Evolutionary conservation across 768 basidiomycete genomes (phyloP).

Genomic region (Glaciozyma martinii): DNA sequence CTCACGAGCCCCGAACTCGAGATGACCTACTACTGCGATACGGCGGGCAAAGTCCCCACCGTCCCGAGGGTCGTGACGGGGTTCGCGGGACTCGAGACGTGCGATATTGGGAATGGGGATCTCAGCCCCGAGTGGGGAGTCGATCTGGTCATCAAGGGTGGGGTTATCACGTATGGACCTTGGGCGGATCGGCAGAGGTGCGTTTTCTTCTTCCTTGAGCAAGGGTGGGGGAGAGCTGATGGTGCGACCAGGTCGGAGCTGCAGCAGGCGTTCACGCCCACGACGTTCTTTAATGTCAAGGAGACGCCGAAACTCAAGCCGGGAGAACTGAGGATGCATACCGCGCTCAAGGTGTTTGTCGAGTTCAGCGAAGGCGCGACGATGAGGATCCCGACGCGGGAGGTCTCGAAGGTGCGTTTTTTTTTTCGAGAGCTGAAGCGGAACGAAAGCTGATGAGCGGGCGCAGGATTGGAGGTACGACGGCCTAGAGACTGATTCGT

Average conservation of each 20-base stretch:
- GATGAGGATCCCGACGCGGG: constrained; percentile 79
- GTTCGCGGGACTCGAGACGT: constrained; percentile 30
- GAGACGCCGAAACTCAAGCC: constrained; percentile 51
- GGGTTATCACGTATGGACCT: constrained; percentile 74
- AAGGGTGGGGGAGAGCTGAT: background rate
- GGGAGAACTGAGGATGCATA: constrained; percentile 76
- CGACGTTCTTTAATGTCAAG: constrained; percentile 57
- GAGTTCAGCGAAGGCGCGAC: constrained; percentile 69
- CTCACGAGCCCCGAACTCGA: constrained; percentile 69
- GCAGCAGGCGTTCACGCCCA: constrained; percentile 74
- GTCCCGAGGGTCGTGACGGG: constrained; percentile 14
- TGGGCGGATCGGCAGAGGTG: constrained; percentile 94
- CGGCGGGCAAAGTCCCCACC: constrained; percentile 63
- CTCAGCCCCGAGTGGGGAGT: constrained; percentile 87
- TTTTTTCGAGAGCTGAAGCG: background rate
- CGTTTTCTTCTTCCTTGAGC: background rate
- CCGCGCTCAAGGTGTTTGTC: constrained; percentile 66
- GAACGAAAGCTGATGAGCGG: background rate
- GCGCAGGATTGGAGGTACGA: constrained; percentile 89
- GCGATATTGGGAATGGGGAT: constrained; percentile 79
- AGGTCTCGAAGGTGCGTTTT: constrained; percentile 64
- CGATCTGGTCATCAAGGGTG: constrained; percentile 69
- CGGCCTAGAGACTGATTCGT: constrained; percentile 47
- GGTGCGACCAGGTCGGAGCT: constrained; percentile 52
- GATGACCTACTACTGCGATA: constrained; percentile 76